Evolutionary conservation across 1,139 yeast genomes (phyloP).

Genomic region (Sugiyamaella pinicola): DNA sequence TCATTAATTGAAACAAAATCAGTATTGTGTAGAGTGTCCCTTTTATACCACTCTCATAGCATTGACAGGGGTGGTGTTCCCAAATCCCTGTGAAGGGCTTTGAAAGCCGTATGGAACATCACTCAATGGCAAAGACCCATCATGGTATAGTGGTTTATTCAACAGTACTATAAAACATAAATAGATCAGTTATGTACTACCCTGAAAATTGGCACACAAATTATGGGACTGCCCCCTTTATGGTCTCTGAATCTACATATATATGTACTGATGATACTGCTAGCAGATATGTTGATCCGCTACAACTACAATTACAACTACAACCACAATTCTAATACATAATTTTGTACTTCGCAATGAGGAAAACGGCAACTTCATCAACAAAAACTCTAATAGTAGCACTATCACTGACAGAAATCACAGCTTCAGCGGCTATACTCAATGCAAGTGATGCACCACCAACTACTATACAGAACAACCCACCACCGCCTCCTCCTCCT

Average conservation of each 20-base stretch:
- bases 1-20: no score
- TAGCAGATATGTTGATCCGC: not conserved
- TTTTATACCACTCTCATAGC: no score
- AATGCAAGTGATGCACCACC: slow-evolving; percentile 1
- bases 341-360: not conserved
- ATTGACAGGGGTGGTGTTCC: no score
- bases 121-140: no score
- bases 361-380: not conserved
- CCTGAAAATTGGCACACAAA: not conserved
- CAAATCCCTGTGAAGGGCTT: no score
- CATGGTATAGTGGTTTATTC: no score
- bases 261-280: not conserved
- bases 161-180: no score
- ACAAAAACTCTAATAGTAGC: slow-evolving; percentile 1
- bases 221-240: not conserved
- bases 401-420: not conserved
- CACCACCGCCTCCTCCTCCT: slow-evolving; percentile 1
- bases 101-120: no score
- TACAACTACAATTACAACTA: not conserved
- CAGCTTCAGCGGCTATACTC: not conserved
- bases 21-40: no score
- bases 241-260: not conserved
- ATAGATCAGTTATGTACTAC: not conserved
- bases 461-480: not conserved
- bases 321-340: not conserved